Percentiles rank a stretch among this genome's conserved stretches.
Conservation (phyloP, 441 rosid species). For the Brassica hybrid region DNA sequence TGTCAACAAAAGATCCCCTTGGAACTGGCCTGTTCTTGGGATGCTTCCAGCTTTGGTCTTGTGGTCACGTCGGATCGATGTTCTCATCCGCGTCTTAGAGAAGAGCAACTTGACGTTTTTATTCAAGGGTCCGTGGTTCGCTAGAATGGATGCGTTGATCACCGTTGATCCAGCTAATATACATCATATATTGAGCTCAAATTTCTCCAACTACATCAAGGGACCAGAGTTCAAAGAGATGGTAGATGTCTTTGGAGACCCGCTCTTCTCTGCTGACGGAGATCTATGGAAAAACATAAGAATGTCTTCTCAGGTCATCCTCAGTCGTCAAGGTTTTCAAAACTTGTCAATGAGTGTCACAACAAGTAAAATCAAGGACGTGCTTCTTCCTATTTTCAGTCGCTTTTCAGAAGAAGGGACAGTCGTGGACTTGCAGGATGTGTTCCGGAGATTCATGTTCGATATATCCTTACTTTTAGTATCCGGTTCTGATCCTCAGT, state of each 20-base stretch:
- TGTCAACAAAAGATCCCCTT: neutral
- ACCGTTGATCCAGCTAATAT: slow-evolving; percentile 2
- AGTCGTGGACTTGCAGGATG: too few species aligned
- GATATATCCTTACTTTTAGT: too few species aligned
- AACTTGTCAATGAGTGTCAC: slow-evolving; percentile 37
- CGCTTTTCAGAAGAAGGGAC: too few species aligned
- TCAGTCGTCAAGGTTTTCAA: slow-evolving; percentile 35
- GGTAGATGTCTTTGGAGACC: neutral
- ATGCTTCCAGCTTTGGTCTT: slow-evolving; percentile 36
- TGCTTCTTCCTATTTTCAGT: too few species aligned
- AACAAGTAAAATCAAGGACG: slow-evolving; percentile 33
- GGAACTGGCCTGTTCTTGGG: too few species aligned
- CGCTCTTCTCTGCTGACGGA: too few species aligned
- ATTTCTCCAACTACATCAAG: neutral
- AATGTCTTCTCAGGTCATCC: slow-evolving; percentile 31
- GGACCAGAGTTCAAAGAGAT: neutral
- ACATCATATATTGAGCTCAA: neutral
- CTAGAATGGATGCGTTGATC: neutral
- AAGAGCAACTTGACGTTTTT: slow-evolving; percentile 9
- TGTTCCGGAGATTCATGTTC: too few species aligned
- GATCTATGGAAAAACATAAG: too few species aligned
- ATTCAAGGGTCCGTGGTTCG: slow-evolving; percentile 31
- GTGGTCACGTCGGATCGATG: slow-evolving; percentile 4
- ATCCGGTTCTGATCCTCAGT: too few species aligned
- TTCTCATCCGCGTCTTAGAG: slow-evolving; percentile 14